Base-by-base conservation (phyloP, 768 basidiomycete species). In the Antrodiella citrinella region DNA sequence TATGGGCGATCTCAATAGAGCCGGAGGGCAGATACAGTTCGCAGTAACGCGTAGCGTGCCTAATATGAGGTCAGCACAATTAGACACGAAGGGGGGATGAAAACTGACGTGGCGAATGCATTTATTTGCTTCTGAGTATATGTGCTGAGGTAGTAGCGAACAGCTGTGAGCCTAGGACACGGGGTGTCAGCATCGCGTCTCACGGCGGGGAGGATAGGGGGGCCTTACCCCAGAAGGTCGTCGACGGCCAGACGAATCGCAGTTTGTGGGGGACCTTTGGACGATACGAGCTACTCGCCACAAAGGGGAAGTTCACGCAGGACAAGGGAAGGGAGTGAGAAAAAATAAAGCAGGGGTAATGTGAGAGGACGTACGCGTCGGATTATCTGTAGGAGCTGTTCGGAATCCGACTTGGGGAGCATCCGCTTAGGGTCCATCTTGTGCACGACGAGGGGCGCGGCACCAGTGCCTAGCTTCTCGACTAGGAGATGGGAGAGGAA, bases 401-500 rank as follows among this genome's bases (percentile, higher is more conserved):
- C 69, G 5, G 82, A 69, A 57, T 83, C 74, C 47, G 85, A 82
- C 72, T 86, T 89, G 51, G 90, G 90, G 23, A 91, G 75, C 45
- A 81, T 75, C 49, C 86, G 76, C 53, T 79, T 76, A 21, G 84
- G 71, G 65, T 91, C 88, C 89, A 92, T 92, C 68, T 90, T 91
- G 72, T 92, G 89, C 12, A 92, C 90, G 50, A 83, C 77, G 48
- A 92, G 75, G n/a, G 90, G 89, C 5, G 84, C 83, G 30, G 60
- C 68, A 25, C 85, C 85, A 2, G 88, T 88, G 41, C 90, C 89
- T 26, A 92, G 79, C 59, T 91, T 91, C 70, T 92, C 89, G 54
- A 92, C 86, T 51, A 92, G 80, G 35, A 92, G 76, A 70, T 91
- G 86, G 61, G 84, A 86, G 64, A 92, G 82, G 65, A 91, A 91